Evolutionary conservation across 2,329 filamentous ascomycete species (phyloP), one percentile per base, ranked within the genome.

Genomic region (Exophiala oligosperma): DNA sequence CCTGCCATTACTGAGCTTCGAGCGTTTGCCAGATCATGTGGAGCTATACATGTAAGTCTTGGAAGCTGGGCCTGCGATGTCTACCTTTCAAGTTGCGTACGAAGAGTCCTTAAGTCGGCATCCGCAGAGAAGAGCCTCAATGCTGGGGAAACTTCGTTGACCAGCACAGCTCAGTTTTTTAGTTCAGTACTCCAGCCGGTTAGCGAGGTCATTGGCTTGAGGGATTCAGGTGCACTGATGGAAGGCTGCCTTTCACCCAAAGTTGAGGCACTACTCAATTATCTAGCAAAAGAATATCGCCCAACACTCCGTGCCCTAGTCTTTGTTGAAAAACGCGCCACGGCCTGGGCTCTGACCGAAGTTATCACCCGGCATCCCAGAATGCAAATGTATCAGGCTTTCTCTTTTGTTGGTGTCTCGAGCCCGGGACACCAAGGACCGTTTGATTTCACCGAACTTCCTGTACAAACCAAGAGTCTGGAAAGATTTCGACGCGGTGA

Each of bases 21-120:
- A 54, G 74, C 74, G 0, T 78, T 92, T 6, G 74, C 76, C 44
- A 74, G 75, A 1, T 83, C 80, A 32, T 77, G 81, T 11, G 48
- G 62, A 1, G 77, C 79, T 12, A 77, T 92, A 1, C 76, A 76
- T 23, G 64, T 68, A 2, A 81, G 88, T 47, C 77, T 92, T 3
- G 90, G 90, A 0, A 64, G 76, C 1, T 92, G 88, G 87, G 87
- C 87, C 1, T 81, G 82, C 0, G 86, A 92, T 49, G 81, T 80
- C 50, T 92, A 86, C 67, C 81, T 92, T 24, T 72, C 72, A 52
- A 75, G 75, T 38, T 79, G 80, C 2, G 73, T 84, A 8, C 70
- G 68, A 48, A 72, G 72, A 48, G 67, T 77, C 9, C 64, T 63
- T 51, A 14, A 21, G 4, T 17, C 38, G 29, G 38, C 40, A 4